A percentile compares a stretch with the other conserved stretches of the same genome.
phyloP scores from a whole-genome alignment of 2,329 filamentous ascomycete genomes.

The Sclerotinia trifoliorum region DNA sequence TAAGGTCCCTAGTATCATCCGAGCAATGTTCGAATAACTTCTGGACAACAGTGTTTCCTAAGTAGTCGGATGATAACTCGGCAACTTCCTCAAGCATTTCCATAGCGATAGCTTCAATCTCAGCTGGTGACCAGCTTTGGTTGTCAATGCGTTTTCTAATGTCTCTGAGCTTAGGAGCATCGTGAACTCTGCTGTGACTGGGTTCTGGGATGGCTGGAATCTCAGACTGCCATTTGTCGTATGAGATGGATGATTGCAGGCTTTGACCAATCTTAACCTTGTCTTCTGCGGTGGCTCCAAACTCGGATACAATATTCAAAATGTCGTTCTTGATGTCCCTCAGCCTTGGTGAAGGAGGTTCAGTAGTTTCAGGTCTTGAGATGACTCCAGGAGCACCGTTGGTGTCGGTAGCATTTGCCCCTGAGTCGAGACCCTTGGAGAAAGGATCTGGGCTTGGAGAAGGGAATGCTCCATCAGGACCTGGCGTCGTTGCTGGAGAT shows the following conservation, averaged over 20 bases:
- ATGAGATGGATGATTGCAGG: constrained; percentile 75
- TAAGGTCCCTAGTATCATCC: constrained; percentile 83
- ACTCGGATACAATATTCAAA: constrained; percentile 78
- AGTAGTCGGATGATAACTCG: constrained; percentile 90
- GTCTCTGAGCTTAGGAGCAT: constrained; percentile 90
- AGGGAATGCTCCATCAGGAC: constrained; percentile 81
- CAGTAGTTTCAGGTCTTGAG: constrained; percentile 47
- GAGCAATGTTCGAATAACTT: constrained; percentile 98
- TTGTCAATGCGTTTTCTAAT: constrained; percentile 98
- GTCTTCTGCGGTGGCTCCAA: constrained; percentile 82
- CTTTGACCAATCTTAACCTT: constrained; percentile 67
- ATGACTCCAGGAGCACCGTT: constrained; percentile 43
- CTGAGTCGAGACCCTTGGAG: constrained; percentile 54
- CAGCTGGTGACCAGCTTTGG: constrained; percentile 76
- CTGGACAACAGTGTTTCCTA: constrained; percentile 98
- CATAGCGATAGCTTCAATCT: constrained; percentile 88
- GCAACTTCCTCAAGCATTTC: constrained; percentile 97
- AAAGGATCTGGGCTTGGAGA: constrained; percentile 91
- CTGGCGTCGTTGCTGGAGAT: constrained; percentile 84
- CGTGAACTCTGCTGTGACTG: constrained; percentile 82
- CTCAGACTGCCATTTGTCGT: constrained; percentile 70
- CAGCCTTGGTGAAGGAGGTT: constrained; percentile 69
- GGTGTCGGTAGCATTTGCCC: constrained; percentile 41
- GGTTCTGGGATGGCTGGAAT: constrained; percentile 89
- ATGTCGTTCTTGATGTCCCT: constrained; percentile 81